A percentile compares a stretch with the other conserved stretches of the same genome.
These are phyloP conservation scores for Cryphonectria carpinicola DNA, from an alignment of 2,329 filamentous ascomycete genomes.

Conservation along the genomic window DNA sequence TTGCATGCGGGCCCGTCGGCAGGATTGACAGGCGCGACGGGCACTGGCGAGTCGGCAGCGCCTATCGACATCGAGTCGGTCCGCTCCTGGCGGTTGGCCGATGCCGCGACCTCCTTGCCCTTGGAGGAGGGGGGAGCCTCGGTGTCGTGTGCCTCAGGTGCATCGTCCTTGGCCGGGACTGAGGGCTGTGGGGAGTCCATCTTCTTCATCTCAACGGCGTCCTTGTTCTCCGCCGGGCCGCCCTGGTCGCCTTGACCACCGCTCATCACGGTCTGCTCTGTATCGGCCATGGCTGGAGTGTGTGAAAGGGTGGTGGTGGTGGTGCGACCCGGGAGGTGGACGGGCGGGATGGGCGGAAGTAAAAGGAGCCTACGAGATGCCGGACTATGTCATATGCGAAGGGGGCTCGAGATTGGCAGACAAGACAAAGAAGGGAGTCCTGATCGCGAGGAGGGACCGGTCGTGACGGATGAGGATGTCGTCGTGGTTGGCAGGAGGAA, in stretches of 20 bases:
- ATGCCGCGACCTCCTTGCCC: constrained; percentile 35
- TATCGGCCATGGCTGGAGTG: constrained; percentile 28
- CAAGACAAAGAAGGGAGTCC: not conserved
- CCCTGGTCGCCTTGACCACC: constrained; percentile 15
- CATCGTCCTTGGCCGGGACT: constrained; percentile 28
- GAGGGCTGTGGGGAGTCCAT: constrained; percentile 23
- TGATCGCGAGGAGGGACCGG: not conserved
- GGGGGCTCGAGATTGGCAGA: constrained; percentile 5
- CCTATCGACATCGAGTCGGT: constrained; percentile 41
- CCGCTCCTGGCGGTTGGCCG: constrained; percentile 34
- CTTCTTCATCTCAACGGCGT: constrained; percentile 29
- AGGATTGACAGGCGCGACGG: constrained; percentile 26
- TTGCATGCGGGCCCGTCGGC: constrained; percentile 56
- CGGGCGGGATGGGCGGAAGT: constrained; percentile 18
- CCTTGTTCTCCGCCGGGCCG: constrained; percentile 23
- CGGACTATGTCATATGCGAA: constrained; percentile 24
- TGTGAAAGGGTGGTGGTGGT: constrained; percentile 9
- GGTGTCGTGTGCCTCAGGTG: constrained; percentile 23
- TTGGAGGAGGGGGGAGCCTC: constrained; percentile 33
- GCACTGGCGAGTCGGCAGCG: constrained; percentile 33
- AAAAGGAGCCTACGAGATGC: constrained; percentile 10
- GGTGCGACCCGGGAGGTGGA: constrained; percentile 2
- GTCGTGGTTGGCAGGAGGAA: constrained; percentile 24
- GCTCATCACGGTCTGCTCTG: constrained; percentile 22
- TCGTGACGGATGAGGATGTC: constrained; percentile 8